Evolutionary conservation across 495 filamentous ascomycete species (phyloP).

Genomic region (Bacidia gigantensis): DNA sequence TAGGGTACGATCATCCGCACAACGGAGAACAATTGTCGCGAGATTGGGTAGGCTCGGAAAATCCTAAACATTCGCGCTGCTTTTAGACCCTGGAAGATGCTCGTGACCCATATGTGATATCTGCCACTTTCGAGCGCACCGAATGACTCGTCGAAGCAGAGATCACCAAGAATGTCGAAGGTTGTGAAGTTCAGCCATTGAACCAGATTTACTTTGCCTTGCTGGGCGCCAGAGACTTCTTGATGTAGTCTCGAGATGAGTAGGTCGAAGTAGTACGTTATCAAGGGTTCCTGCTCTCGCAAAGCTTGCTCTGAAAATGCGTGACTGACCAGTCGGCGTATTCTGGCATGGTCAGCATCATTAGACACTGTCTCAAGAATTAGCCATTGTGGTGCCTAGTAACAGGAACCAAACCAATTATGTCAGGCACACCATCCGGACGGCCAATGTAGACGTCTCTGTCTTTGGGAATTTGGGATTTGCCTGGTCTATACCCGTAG

Average conservation of each 20-base stretch:
- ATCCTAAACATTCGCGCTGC: conserved; percentile 9
- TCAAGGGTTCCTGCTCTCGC: conserved; percentile 12
- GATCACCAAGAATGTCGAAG: conserved; percentile 13
- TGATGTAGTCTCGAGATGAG: conserved; percentile 8
- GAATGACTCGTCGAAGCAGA: conserved; percentile 13
- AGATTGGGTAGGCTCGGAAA: conserved; percentile 1
- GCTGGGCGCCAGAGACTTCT: background rate
- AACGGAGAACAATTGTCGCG: no score
- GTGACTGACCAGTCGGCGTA: conserved; percentile 10
- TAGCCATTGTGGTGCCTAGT: no score
- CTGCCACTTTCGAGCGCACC: conserved; percentile 8
- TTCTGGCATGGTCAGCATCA: conserved; percentile 7
- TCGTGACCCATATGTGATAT: conserved; percentile 7
- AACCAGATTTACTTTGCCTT: conserved; percentile 8
- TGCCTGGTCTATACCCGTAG: no score
- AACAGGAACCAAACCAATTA: no score
- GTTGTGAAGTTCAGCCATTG: conserved; percentile 9
- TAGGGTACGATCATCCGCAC: no score
- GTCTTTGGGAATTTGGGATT: no score
- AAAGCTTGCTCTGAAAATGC: conserved; percentile 19
- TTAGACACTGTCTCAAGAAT: no score
- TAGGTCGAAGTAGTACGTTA: conserved; percentile 9
- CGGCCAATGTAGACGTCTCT: no score
- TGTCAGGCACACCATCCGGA: no score
- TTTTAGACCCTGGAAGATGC: conserved; percentile 14